These are phyloP conservation scores for Panaeolus cyanescens DNA, from an alignment of 768 basidiomycete genomes.

Conservation along the genomic window DNA sequence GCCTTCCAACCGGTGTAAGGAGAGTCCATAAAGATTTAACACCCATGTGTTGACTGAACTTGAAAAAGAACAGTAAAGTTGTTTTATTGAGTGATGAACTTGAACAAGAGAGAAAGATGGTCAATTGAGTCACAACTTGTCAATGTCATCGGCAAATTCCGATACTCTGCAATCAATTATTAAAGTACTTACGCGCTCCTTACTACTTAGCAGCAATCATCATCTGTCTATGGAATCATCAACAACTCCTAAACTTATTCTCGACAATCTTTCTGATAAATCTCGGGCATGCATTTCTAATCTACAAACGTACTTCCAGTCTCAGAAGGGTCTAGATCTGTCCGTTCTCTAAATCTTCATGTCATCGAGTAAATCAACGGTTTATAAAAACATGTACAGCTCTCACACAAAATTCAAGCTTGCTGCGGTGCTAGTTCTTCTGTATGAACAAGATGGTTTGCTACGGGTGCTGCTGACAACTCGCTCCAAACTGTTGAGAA, in stretches of 20 bases:
- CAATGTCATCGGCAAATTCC: not conserved
- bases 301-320: conserved; percentile 30
- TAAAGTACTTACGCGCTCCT: not conserved
- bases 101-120: not conserved
- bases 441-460: conserved; percentile 70
- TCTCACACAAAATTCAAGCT: conserved; percentile 34
- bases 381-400: not conserved
- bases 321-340: conserved; percentile 47
- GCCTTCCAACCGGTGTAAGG: conserved; percentile 89
- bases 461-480: conserved; percentile 85
- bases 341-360: conserved; percentile 35
- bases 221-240: not conserved
- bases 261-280: conserved; percentile 26
- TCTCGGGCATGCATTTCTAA: conserved; percentile 40
- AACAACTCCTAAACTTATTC: conserved; percentile 3
- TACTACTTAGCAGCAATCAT: not conserved
- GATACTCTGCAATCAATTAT: not conserved
- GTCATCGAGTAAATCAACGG: not conserved
- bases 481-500: conserved; percentile 71
- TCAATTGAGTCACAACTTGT: not conserved
- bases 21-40: conserved; percentile 96
- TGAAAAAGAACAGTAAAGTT: not conserved
- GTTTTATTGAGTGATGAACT: not conserved
- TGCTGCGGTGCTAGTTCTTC: conserved; percentile 77
- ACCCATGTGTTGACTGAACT: conserved; percentile 63